These are phyloP conservation scores for Rhododendron griersonianum DNA, from an alignment of 148 eudicot species.

Conservation along the genomic window DNA sequence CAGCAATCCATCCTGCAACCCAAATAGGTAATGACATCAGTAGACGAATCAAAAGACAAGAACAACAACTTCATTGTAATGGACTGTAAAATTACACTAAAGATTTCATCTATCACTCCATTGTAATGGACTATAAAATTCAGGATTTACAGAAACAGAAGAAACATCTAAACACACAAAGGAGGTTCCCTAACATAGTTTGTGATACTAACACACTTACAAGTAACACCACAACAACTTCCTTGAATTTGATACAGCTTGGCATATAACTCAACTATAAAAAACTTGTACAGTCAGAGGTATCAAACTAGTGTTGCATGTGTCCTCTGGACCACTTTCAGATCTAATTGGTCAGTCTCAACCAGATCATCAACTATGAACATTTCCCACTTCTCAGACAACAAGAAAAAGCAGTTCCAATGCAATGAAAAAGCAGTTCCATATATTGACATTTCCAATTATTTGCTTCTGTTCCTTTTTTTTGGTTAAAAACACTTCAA, in stretches of 20 bases:
- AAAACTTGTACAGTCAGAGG: not conserved
- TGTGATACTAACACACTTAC: not conserved
- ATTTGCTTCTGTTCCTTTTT: not conserved
- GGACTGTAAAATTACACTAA: not conserved
- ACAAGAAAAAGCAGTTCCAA: not conserved
- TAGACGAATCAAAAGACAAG: no score
- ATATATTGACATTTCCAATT: not conserved
- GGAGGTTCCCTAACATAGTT: not conserved
- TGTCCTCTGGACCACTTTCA: not conserved
- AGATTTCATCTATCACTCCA: not conserved
- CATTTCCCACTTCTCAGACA: not conserved
- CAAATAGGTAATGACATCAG: no score
- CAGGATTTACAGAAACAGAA: not conserved
- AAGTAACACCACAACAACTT: not conserved
- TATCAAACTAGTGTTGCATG: not conserved
- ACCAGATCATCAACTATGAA: not conserved
- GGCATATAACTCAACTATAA: not conserved
- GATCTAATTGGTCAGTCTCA: not conserved
- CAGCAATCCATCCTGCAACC: no score
- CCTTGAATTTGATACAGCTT: not conserved
- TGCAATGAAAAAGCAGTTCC: not conserved
- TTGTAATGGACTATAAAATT: not conserved
- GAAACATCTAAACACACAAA: not conserved
- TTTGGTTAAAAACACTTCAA: not conserved
- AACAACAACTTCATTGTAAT: no score